A percentile compares a stretch with the other conserved stretches of the same genome.
These are phyloP conservation scores for Chaetoceros muelleri DNA, from an alignment of 108 stramenopile genomes.

Conservation along the genomic window DNA sequence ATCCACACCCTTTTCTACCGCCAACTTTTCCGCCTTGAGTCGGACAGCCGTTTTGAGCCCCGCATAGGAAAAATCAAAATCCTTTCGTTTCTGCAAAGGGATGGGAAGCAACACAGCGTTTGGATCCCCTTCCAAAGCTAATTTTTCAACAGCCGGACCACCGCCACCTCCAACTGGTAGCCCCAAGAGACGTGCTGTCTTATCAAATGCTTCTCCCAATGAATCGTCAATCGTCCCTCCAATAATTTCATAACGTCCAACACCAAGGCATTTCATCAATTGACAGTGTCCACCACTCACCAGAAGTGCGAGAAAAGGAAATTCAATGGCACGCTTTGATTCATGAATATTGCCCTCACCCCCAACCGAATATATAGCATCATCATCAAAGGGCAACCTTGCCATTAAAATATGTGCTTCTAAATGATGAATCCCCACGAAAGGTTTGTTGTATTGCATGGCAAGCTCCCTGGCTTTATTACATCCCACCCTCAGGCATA, in stretches of 20 bases:
- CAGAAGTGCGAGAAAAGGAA: constrained; percentile 92
- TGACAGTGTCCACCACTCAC: constrained; percentile 96
- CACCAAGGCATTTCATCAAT: constrained; percentile 76
- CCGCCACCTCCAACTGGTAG: constrained; percentile 85
- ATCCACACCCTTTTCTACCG: constrained; percentile 39
- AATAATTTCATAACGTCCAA: constrained; percentile 72
- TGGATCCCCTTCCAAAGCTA: constrained; percentile 79
- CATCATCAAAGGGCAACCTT: constrained; percentile 39
- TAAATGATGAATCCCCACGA: constrained; percentile 92
- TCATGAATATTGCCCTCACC: constrained; percentile 6
- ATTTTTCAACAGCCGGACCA: constrained; percentile 85
- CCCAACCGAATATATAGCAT: constrained; percentile 3
- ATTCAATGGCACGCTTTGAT: constrained; percentile 47
- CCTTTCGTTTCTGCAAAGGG: constrained; percentile 77
- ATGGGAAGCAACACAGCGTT: constrained; percentile 63
- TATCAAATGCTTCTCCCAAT: constrained; percentile 88
- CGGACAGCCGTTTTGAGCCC: constrained; percentile 90
- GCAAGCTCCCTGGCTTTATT: constrained; percentile 78
- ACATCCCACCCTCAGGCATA: constrained; percentile 92
- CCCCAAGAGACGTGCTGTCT: constrained; percentile 87
- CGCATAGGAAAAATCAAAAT: constrained; percentile 88
- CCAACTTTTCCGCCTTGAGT: constrained; percentile 49
- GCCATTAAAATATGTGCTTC: constrained; percentile 97
- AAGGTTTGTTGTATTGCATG: constrained; percentile 66
- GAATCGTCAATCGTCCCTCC: constrained; percentile 96